Conservation (phyloP, 768 basidiomycete species). For the Termitomyces bulborhizus region DNA sequence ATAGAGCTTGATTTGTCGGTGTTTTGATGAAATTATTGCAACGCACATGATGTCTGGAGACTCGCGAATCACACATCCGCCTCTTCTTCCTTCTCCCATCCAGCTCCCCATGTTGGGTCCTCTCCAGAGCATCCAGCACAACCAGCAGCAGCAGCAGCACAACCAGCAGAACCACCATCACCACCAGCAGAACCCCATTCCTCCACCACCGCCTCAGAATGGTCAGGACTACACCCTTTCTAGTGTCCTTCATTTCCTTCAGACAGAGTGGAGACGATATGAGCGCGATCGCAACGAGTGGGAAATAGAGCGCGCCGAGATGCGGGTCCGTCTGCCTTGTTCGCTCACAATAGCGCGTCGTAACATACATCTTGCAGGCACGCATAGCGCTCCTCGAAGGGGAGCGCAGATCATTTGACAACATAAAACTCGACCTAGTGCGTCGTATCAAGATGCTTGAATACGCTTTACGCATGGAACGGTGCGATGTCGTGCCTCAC, state of each 20-base stretch:
- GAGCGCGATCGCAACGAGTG: constrained; percentile 99
- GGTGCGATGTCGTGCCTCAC: constrained; percentile 46
- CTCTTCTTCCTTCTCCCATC: constrained; percentile 26
- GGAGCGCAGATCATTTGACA: constrained; percentile 94
- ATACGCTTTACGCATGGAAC: constrained; percentile 92
- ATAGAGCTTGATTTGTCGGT: constrained; percentile 28
- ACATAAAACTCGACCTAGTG: constrained; percentile 92
- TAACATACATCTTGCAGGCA: constrained; percentile 49
- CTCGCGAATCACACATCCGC: constrained; percentile 18
- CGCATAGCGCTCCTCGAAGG: constrained; percentile 97
- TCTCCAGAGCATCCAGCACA: constrained; percentile 57
- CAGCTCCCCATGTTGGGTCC: constrained; percentile 69
- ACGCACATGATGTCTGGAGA: constrained; percentile 15
- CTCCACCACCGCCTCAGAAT: constrained; percentile 75
- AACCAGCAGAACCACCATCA: constrained; percentile 46
- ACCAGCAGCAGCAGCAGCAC: constrained; percentile 54
- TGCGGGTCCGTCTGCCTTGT: constrained; percentile 67
- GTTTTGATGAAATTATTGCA: constrained; percentile 28
- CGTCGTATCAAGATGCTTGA: constrained; percentile 99
- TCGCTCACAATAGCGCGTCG: constrained; percentile 20
- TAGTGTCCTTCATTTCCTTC: constrained; percentile 92
- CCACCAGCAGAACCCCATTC: constrained; percentile 48
- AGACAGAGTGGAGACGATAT: constrained; percentile 96
- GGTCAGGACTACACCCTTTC: constrained; percentile 93
- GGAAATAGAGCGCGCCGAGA: constrained; percentile 99